Evolutionary conservation across 2,329 filamentous ascomycete genomes (phyloP), one percentile per base, ranked within the genome.

Genomic region (Orbilia oligospora): DNA sequence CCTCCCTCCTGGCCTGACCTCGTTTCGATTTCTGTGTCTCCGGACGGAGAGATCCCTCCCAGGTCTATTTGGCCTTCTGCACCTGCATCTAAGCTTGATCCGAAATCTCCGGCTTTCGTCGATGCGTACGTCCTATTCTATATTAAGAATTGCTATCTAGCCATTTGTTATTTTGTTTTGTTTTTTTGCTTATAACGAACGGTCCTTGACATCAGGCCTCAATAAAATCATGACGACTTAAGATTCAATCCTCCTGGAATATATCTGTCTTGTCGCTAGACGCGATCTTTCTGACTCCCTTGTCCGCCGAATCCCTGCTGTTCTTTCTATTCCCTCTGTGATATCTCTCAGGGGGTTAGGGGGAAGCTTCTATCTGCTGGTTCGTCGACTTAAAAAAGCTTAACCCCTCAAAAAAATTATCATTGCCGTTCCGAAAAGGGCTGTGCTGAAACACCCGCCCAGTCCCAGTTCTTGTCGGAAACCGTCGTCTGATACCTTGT

Each of bases 101-200:
- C 61, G 73, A 77, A 77, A 77, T 77, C 73, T 77, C 73, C 73
- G 73, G 67, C 51, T 77, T 68, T 71, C 58, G 51, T 71, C 56
- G 72, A 65, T 58, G 49, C 65, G 65, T 55, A 61, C 22, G 48
- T 48, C 65, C 49, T 30, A 53, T 27, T 65, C 48, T 41, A 58
- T 58, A 58, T 38, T 58, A 58, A 58, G 53, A 58, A 58, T 58
- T 48, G 51, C 27, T n/a, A 63, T 67, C 71, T 68, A 41, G 30
- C 56, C 44, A 46, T 46, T 20, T 24, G 48, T 51, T 51, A n/a
- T n/a, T n/a, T n/a, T n/a, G n/a, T n/a, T n/a, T n/a, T n/a, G n/a
- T 51, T 56, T 76, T n/a, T 20, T 46, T 33, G 46, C 67, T 22
- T 18, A 33, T 58, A 27, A n/a, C n/a, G n/a, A 30, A n/a, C 1